Conservation (phyloP, 371 early-diverging fungal genomes). For the Saksenaea vasiformis region DNA sequence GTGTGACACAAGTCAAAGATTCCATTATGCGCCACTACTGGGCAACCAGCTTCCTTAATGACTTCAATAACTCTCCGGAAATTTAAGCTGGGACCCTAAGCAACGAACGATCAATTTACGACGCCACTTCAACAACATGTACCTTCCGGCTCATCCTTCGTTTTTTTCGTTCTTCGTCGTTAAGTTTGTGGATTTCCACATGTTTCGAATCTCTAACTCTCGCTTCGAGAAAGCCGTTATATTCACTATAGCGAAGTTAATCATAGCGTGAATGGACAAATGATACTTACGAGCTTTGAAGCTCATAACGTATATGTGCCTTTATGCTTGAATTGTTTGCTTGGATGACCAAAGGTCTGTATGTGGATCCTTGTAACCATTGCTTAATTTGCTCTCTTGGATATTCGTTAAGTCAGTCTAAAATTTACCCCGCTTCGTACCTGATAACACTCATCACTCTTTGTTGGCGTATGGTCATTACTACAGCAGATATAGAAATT, state of each 20-base stretch:
- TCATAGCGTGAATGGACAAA: background rate
- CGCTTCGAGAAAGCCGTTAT: conserved; percentile 40
- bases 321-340: conserved; percentile 51
- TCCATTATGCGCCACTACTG: conserved; percentile 85
- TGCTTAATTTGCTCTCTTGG: background rate
- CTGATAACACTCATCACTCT: background rate
- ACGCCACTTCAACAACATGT: background rate
- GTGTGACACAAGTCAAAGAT: conserved; percentile 78
- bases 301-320: conserved; percentile 64
- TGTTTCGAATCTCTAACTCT: conserved; percentile 33
- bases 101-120: conserved; percentile 6
- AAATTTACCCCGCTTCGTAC: background rate
- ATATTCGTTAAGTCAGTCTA: background rate
- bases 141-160: conserved; percentile 7
- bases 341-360: conserved; percentile 37
- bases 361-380: conserved; percentile 40
- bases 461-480: background rate
- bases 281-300: conserved; percentile 44
- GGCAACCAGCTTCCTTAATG: conserved; percentile 67
- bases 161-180: conserved; percentile 33
- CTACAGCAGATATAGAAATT: background rate
- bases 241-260: conserved; percentile 14
- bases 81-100: conserved; percentile 50
- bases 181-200: conserved; percentile 36
- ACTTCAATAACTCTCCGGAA: conserved; percentile 79